Percentiles rank a stretch among this genome's conserved stretches.
phyloP scores from a whole-genome alignment of 306 rosid genomes.

The Rubus idaeus region DNA sequence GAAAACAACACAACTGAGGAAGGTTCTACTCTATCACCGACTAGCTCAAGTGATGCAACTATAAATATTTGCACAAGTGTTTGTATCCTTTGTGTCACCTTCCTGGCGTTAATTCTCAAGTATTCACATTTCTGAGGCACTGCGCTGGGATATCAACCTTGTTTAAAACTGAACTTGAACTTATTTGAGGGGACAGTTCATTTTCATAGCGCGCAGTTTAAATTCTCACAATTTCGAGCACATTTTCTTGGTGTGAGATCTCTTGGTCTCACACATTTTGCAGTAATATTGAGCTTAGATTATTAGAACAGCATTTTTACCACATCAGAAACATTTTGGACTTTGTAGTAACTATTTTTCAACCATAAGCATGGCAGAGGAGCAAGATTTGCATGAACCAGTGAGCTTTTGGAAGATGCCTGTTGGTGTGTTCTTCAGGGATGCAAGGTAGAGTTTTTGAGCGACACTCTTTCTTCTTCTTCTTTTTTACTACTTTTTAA shows the following conservation, averaged over 20 bases:
- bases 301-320: background rate
- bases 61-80: background rate
- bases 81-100: background rate
- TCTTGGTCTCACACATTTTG: background rate
- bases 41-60: background rate
- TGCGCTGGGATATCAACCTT: constrained; percentile 7
- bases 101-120: constrained; percentile 6
- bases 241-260: background rate
- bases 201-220: background rate
- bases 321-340: background rate
- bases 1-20: constrained; percentile 26
- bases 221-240: background rate
- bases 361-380: constrained; percentile 43
- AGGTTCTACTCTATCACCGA: constrained; percentile 14
- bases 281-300: background rate
- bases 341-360: background rate
- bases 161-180: background rate
- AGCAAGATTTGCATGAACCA: constrained; percentile 4
- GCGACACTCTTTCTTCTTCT: no score
- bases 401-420: constrained; percentile 58
- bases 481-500: background rate
- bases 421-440: constrained; percentile 80
- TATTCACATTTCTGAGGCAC: background rate
- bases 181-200: background rate
- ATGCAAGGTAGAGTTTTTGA: constrained; percentile 57